These are phyloP conservation scores for Emergomyces orientalis DNA, from an alignment of 2,329 filamentous ascomycete genomes.

Conservation along the genomic window DNA sequence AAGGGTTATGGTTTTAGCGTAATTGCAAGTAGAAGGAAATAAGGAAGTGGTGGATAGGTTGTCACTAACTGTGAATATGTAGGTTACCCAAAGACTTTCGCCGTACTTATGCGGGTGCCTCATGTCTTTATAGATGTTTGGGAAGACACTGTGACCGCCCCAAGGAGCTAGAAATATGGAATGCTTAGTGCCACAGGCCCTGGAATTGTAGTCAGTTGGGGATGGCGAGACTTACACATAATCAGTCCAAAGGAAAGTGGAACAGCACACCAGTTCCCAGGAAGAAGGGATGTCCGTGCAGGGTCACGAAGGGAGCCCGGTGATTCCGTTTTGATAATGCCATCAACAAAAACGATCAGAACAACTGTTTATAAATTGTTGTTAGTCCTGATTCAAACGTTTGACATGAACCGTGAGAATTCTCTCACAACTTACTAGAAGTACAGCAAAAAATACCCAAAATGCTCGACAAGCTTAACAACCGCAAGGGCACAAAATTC, in stretches of 20 bases:
- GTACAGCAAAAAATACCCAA: slow-evolving; percentile 87
- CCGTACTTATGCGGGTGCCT: slow-evolving; percentile 73
- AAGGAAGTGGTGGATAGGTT: background rate
- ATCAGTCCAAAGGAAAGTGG: slow-evolving; percentile 83
- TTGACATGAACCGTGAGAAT: background rate
- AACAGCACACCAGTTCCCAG: slow-evolving; percentile 74
- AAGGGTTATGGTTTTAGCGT: slow-evolving; percentile 12
- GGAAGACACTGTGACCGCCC: slow-evolving; percentile 68
- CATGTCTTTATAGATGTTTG: slow-evolving; percentile 74
- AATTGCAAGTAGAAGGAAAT: background rate
- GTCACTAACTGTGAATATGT: slow-evolving; percentile 64
- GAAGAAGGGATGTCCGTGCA: slow-evolving; percentile 70
- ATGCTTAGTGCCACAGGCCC: background rate
- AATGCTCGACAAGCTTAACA: slow-evolving; percentile 83
- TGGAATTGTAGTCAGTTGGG: slow-evolving; percentile 7
- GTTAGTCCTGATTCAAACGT: background rate
- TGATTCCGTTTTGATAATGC: slow-evolving; percentile 66
- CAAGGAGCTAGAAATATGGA: slow-evolving; percentile 43
- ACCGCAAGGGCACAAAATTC: slow-evolving; percentile 71
- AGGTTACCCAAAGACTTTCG: slow-evolving; percentile 67
- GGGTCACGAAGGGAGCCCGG: slow-evolving; percentile 80
- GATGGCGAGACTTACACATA: slow-evolving; percentile 49
- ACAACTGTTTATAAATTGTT: slow-evolving; percentile 52
- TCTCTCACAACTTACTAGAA: slow-evolving; percentile 55
- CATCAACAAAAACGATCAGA: slow-evolving; percentile 73